Base-by-base conservation (phyloP, 2,329 filamentous ascomycete genomes). In the Drechslerella coelobrocha region DNA sequence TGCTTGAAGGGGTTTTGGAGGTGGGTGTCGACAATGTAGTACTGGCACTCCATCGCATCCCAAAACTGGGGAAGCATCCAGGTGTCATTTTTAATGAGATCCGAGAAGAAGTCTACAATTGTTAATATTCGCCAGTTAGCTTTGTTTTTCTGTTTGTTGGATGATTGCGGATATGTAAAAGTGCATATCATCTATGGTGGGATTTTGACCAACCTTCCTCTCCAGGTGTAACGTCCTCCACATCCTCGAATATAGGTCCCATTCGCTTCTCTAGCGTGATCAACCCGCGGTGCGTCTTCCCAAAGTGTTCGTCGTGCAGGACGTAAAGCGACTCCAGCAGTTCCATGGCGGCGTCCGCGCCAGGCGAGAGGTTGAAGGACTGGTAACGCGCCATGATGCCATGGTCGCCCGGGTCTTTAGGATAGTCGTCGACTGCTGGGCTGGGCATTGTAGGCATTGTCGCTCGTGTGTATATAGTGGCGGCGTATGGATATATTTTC, bases 21-120 rank as follows among this genome's bases (percentile, higher is more conserved):
- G 24, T 29, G 24, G 5, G 50, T 37, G 29, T 47, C 37, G 9
- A 69, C 45, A 9, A 55, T 45, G 4, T 43, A 47, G 24, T 69
- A 69, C 21, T 56, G 57, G 26, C 65, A 69, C 19, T 69, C 65
- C 57, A 69, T 69, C 14, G 65, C 57, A n/a, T 69, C 57, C 52
- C 27, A 62, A 10, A 62, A 9, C 27, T 53, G 65, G 2, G 56
- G 56, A 10, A 68, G 51, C 21, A 68, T 50, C 56, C 41, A 56
- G 24, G 37, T 31, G n/a, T 51, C 52, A 7, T 61, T 55, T n/a
- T 61, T 45, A 12, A 68, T 53, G 9, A 68, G 17, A 21, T 23
- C 26, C 17, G 39, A 43, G 21, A 61, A 2, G 39, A 29, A 61
- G 34, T 61, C 63, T 68, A 29, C 23, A 51, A n/a, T n/a, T 4